A percentile compares a stretch with the other conserved stretches of the same genome.
These are phyloP conservation scores for Panicum hallii DNA, from an alignment of 202 grass and related monocot genomes.

Conservation along the genomic window DNA sequence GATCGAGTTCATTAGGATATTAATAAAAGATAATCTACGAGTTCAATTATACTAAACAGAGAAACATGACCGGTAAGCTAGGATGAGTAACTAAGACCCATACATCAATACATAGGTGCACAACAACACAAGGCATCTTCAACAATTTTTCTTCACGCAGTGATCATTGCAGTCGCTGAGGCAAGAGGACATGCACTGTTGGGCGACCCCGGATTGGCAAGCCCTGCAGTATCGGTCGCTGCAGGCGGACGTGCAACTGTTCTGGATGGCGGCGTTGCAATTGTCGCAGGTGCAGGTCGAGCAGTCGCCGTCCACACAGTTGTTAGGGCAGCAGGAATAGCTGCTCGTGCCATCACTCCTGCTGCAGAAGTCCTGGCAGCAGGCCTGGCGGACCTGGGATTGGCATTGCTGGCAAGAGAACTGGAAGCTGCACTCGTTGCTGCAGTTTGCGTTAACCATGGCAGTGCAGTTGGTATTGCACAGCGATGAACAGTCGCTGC, in stretches of 20 bases:
- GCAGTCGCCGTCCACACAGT: background rate
- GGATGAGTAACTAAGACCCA: background rate
- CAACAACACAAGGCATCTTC: background rate
- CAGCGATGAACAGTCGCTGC: background rate
- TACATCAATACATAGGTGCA: background rate
- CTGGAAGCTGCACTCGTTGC: background rate
- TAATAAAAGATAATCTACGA: no score
- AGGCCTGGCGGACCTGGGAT: background rate
- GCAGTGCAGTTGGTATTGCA: background rate
- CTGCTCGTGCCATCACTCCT: background rate
- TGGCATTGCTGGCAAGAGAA: background rate
- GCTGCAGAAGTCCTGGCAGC: background rate
- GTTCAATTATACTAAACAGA: background rate
- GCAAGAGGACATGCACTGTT: background rate
- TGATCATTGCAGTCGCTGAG: background rate
- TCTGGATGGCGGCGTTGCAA: background rate
- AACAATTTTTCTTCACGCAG: background rate
- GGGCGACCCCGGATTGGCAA: background rate
- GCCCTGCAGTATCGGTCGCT: background rate
- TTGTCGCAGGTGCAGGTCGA: background rate
- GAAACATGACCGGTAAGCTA: background rate
- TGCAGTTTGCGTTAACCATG: fast-evolving
- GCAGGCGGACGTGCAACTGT: background rate
- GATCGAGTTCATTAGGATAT: background rate
- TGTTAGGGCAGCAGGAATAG: background rate